Evolutionary conservation across 2,329 filamentous ascomycete species (phyloP).

Genomic region (Apiospora hydei): DNA sequence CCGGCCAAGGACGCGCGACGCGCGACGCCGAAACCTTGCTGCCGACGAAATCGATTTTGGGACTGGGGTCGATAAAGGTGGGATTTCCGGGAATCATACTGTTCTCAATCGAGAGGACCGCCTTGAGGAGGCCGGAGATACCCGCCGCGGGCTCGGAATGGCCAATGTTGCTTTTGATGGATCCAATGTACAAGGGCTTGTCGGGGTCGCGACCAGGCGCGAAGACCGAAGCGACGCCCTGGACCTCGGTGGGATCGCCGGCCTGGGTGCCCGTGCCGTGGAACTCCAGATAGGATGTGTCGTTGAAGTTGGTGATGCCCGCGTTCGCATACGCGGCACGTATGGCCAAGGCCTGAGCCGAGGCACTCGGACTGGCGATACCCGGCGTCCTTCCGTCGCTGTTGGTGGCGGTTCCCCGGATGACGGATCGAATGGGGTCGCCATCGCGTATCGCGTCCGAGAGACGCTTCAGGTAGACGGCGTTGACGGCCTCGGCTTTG

Average conservation of each 20-base stretch:
- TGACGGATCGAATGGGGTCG: constrained; percentile 44
- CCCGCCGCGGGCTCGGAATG: constrained; percentile 42
- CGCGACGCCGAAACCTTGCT: constrained; percentile 29
- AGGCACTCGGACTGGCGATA: neutral
- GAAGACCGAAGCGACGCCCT: constrained; percentile 66
- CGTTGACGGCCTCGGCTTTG: constrained; percentile 52
- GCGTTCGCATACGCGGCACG: constrained; percentile 23
- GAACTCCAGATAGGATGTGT: constrained; percentile 54
- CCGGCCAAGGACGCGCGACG: constrained; percentile 36
- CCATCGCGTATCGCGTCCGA: constrained; percentile 49
- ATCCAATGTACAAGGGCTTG: constrained; percentile 53
- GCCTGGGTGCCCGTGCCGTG: constrained; percentile 77
- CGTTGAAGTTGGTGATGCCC: constrained; percentile 26
- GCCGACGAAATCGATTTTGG: constrained; percentile 30
- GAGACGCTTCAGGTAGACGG: constrained; percentile 52
- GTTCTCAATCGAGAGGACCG: constrained; percentile 39
- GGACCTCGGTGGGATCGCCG: constrained; percentile 72
- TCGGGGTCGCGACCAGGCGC: constrained; percentile 50
- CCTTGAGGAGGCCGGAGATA: constrained; percentile 41
- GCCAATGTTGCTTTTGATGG: constrained; percentile 45
- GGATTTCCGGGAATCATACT: constrained; percentile 39
- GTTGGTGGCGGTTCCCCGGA: neutral
- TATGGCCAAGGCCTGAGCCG: neutral
- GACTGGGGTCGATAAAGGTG: constrained; percentile 34
- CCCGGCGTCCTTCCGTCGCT: neutral